Evolutionary conservation across 495 filamentous ascomycete species (phyloP).

Genomic region (Hypomontagnella monticulosa): DNA sequence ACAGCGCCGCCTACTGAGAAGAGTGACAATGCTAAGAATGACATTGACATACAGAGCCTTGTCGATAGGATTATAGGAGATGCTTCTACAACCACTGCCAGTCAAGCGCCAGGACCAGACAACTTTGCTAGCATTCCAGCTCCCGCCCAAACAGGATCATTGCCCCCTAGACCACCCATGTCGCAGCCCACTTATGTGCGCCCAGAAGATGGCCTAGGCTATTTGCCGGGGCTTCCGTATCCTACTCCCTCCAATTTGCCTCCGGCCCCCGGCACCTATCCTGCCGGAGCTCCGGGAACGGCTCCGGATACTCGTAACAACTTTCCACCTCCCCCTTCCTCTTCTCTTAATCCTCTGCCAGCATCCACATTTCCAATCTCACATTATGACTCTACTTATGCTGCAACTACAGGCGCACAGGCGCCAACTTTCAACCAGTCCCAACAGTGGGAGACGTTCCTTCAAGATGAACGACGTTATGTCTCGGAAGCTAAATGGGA

Average conservation of each 20-base stretch:
- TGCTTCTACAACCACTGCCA: slow-evolving; percentile 43
- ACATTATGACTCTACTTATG: slow-evolving; percentile 39
- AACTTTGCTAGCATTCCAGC: slow-evolving; percentile 49
- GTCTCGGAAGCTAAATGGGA: slow-evolving; percentile 94
- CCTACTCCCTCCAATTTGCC: slow-evolving; percentile 54
- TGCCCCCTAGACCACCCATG: slow-evolving; percentile 64
- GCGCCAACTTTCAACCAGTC: slow-evolving; percentile 67
- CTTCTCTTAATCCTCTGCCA: slow-evolving; percentile 55
- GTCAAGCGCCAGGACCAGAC: slow-evolving; percentile 14
- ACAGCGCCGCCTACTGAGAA: slow-evolving; percentile 41
- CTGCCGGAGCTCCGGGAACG: slow-evolving; percentile 63
- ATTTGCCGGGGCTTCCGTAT: slow-evolving; percentile 39
- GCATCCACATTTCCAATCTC: slow-evolving; percentile 30
- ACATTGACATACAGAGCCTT: slow-evolving; percentile 60
- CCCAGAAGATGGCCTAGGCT: slow-evolving; percentile 35
- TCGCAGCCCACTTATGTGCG: slow-evolving; percentile 49
- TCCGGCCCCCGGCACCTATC: slow-evolving; percentile 55
- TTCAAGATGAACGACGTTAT: slow-evolving; percentile 79
- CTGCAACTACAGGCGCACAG: slow-evolving; percentile 15
- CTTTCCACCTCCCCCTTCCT: slow-evolving; percentile 68
- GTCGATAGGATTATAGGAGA: slow-evolving; percentile 62
- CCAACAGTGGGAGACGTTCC: slow-evolving; percentile 83
- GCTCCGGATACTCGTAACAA: slow-evolving; percentile 61
- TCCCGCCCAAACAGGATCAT: slow-evolving; percentile 58
- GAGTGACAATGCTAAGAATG: slow-evolving; percentile 46